Evolutionary conservation across 352 stramenopile species (phyloP).

Genomic region (Phytophthora citricola): DNA sequence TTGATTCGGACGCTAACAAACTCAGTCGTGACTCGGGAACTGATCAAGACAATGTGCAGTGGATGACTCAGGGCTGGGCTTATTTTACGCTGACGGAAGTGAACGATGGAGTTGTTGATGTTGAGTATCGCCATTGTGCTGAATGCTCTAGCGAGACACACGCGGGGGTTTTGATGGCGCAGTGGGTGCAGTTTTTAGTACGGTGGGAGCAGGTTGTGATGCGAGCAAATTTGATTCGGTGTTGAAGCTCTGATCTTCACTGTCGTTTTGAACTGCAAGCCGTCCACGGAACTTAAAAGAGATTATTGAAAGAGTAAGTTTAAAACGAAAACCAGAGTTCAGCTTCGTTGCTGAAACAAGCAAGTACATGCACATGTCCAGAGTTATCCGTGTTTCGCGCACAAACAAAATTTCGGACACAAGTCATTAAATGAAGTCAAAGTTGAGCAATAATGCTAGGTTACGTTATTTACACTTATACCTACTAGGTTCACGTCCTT

Average conservation of each 20-base stretch:
- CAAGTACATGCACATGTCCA: no score
- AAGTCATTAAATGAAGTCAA: no score
- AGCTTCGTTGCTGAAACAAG: no score
- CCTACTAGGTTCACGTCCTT: no score
- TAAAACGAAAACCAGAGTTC: no score
- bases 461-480: no score
- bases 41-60: slow-evolving; percentile 12
- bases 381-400: no score
- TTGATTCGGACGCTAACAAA: slow-evolving; percentile 28
- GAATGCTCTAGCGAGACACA: slow-evolving; percentile 41
- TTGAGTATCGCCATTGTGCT: slow-evolving; percentile 36
- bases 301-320: no score
- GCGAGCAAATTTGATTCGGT: slow-evolving; percentile 17
- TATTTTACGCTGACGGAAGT: slow-evolving; percentile 27
- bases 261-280: no score
- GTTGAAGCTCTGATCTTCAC: not conserved
- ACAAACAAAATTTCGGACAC: no score
- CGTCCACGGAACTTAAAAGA: no score
- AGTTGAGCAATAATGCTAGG: no score
- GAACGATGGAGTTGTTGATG: slow-evolving; percentile 23
- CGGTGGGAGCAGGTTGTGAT: slow-evolving; percentile 48
- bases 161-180: slow-evolving; percentile 46
- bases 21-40: slow-evolving; percentile 17
- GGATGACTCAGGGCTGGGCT: slow-evolving; percentile 30
- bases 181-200: slow-evolving; percentile 49